A percentile compares a stretch with the other conserved stretches of the same genome.
phyloP scores from a whole-genome alignment of 2,329 filamentous ascomycete species.

The Aspergillus sp. region DNA sequence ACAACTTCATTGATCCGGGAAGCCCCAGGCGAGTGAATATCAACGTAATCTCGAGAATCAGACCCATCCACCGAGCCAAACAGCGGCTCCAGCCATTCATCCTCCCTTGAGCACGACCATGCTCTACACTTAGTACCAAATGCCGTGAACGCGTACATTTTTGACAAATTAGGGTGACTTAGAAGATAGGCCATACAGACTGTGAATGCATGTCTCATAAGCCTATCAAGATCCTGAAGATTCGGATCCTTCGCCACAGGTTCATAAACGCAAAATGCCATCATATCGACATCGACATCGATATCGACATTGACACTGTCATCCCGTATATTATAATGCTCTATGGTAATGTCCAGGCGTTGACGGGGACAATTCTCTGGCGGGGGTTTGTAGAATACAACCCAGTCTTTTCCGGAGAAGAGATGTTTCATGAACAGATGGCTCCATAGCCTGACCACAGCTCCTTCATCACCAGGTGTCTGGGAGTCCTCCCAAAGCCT shows the following conservation, averaged over 20 bases:
- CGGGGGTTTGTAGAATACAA: background rate
- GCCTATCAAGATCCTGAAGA: background rate
- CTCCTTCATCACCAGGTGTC: constrained; percentile 17
- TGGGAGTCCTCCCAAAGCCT: constrained; percentile 18
- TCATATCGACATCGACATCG: background rate
- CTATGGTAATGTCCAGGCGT: constrained; percentile 8
- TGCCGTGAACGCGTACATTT: constrained; percentile 6
- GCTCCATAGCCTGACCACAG: background rate
- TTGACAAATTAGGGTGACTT: background rate
- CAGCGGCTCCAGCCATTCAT: background rate
- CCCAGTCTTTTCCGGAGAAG: background rate
- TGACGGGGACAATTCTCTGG: background rate
- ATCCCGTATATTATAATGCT: background rate
- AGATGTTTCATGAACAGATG: constrained; percentile 5
- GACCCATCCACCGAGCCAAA: background rate
- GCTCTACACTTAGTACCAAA: constrained; percentile 4
- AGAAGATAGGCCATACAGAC: constrained; percentile 7
- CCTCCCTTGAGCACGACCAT: background rate
- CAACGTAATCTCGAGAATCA: background rate
- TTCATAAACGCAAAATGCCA: background rate
- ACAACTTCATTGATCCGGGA: background rate
- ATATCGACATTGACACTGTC: too few relatives aligned
- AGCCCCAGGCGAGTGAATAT: constrained; percentile 3
- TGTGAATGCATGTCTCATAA: background rate
- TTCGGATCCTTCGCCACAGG: background rate